Evolutionary conservation across 805 yeast genomes (phyloP).

Genomic region (Spathaspora girioi): DNA sequence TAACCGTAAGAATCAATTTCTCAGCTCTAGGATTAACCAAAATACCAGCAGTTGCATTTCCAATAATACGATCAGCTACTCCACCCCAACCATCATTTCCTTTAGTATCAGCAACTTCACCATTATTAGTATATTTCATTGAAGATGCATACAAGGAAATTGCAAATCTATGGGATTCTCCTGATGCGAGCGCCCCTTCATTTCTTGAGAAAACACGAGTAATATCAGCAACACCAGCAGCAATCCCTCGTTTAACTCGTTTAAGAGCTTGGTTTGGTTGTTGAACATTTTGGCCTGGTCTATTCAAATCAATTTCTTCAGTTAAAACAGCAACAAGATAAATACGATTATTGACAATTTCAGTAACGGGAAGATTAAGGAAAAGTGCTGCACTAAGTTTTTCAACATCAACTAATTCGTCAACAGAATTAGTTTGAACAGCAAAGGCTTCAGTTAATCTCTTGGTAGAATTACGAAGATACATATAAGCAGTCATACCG

Average conservation of each 20-base stretch:
- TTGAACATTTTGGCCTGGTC: background rate
- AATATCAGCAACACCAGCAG: constrained; percentile 85
- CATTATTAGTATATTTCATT: constrained; percentile 16
- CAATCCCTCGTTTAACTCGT: constrained; percentile 69
- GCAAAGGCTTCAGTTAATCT: constrained; percentile 79
- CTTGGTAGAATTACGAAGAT: constrained; percentile 58
- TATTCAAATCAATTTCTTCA: constrained; percentile 55
- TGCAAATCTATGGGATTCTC: constrained; percentile 67
- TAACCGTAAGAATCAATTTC: constrained; percentile 61
- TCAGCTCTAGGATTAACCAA: constrained; percentile 83
- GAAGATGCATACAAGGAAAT: constrained; percentile 69
- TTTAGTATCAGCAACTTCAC: constrained; percentile 8
- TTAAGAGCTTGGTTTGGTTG: constrained; percentile 15
- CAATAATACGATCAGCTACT: constrained; percentile 68
- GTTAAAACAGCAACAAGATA: constrained; percentile 74
- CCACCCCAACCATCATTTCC: constrained; percentile 85
- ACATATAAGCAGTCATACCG: constrained; percentile 71
- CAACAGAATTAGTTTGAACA: constrained; percentile 56
- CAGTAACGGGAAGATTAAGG: constrained; percentile 67
- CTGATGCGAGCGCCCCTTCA: constrained; percentile 55
- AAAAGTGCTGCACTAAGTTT: constrained; percentile 77
- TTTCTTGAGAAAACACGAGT: constrained; percentile 70
- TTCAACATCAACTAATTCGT: constrained; percentile 54
- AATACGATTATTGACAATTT: constrained; percentile 59
- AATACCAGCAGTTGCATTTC: constrained; percentile 71